Base-by-base conservation (phyloP, 73 alveolate species). In the Paramecium caudatum region DNA sequence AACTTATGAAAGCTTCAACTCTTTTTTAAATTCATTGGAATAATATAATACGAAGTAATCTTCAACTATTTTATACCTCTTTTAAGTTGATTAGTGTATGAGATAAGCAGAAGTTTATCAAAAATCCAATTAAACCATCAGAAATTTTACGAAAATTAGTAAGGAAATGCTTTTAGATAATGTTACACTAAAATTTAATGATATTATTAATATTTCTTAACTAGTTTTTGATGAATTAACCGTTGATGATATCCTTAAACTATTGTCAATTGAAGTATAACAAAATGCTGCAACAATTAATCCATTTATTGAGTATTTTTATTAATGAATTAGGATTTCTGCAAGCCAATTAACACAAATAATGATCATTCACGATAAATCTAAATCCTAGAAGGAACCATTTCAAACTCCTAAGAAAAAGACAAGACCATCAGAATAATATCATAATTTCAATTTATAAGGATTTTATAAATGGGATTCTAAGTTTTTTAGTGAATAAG, bases 401-500 rank as follows among this genome's bases (percentile, higher is more conserved):
- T 65, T 65, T 32, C 39, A 36, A 30, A 65, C 83, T 2, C 83
- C 83, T 33, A 36, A 33, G 17, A 65, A 43, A 8, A 33, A 43
- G 6, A 36, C 47, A 10, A 13, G 34, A 10, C 16, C 27, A 32
- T 30, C 27, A 25, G 15, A 5, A 36, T 32, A 65, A 65, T 13
- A 8, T 36, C 7, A 9, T 6, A 30, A 33, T 65, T 43, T 43
- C 7, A 65, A 30, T 32, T 30, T 33, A 65, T 8, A 13, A 65
- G 83, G 83, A 30, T 33, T 65, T 15, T 65, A 65, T 36, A 65
- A 36, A 65, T 65, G 83, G 83, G 83, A 49, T 30, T 65, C 83
- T n/a, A 46, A 46, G 7, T 65, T 13, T n/a, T 65, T 65, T 65
- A 33, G 49, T 33, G 5, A 30, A 33, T 17, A 65, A 25, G 83